Percentiles rank a stretch among this genome's conserved stretches.
phyloP scores from a whole-genome alignment of 768 basidiomycete species.

The Termitomyces eurrhizus region DNA sequence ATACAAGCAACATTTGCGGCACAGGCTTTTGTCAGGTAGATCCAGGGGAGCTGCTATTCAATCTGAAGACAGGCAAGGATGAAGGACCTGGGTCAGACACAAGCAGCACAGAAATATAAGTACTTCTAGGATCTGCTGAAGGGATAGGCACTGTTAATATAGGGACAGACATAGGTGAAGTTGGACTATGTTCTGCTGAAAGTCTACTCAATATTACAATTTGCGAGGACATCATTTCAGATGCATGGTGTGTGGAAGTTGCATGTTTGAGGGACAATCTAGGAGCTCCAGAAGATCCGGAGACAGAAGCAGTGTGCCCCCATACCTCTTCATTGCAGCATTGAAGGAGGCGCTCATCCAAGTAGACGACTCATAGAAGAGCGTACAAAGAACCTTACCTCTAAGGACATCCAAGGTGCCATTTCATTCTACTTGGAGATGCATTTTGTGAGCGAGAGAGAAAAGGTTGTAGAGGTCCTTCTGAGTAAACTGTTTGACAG shows the following conservation, averaged over 20 bases:
- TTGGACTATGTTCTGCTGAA: not conserved
- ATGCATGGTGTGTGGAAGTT: not conserved
- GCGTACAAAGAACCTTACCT: conserved; percentile 84
- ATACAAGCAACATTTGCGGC: conserved; percentile 2
- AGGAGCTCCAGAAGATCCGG: not conserved
- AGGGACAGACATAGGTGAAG: not conserved
- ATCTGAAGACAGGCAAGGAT: not conserved
- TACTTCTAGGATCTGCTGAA: not conserved
- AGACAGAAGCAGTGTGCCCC: conserved; percentile 53
- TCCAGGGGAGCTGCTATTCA: conserved; percentile 4
- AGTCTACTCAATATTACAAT: not conserved
- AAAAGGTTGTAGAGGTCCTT: conserved; percentile 92
- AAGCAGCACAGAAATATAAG: not conserved
- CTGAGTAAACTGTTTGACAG: conserved; percentile 89
- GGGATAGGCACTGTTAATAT: not conserved
- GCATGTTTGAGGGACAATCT: not conserved
- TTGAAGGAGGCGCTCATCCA: conserved; percentile 95
- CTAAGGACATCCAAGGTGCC: conserved; percentile 86
- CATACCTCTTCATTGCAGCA: conserved; percentile 97
- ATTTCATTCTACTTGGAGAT: conserved; percentile 88
- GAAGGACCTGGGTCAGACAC: not conserved
- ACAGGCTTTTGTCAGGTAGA: conserved; percentile 6
- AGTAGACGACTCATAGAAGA: conserved; percentile 98
- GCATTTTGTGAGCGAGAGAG: conserved; percentile 94
- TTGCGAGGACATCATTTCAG: not conserved